Evolutionary conservation across 176 grass and related monocot genomes (phyloP).

Genomic region (Elymus sibiricus): DNA sequence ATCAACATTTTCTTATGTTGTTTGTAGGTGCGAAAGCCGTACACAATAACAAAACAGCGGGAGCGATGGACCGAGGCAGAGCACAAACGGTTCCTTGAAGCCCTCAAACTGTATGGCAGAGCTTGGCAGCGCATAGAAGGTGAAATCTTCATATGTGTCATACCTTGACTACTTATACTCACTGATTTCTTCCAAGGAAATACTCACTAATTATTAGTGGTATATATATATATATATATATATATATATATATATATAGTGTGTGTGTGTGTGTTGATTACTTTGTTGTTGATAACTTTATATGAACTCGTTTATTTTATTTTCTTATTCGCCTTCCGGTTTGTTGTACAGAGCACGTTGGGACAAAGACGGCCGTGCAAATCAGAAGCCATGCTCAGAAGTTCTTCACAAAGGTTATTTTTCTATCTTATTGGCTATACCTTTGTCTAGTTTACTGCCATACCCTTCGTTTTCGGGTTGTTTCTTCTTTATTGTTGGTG

Average conservation of each 20-base stretch:
- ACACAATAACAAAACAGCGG: constrained; percentile 95
- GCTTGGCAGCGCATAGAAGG: constrained; percentile 99
- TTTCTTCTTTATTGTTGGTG: constrained; percentile 14
- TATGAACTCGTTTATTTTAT: constrained; percentile 23
- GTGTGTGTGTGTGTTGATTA: too few relatives aligned
- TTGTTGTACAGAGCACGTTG: constrained; percentile 82
- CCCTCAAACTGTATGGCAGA: constrained; percentile 92
- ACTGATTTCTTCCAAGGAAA: constrained; percentile 4
- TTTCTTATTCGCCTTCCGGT: constrained; percentile 24
- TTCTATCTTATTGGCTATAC: constrained; percentile 33
- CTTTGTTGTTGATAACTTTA: constrained; percentile 20
- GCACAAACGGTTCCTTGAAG: constrained; percentile 90
- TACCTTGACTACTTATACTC: constrained; percentile 6
- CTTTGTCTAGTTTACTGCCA: constrained; percentile 15
- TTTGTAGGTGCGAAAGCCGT: constrained; percentile 82
- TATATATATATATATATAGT: too few relatives aligned
- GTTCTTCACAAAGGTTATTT: constrained; percentile 95
- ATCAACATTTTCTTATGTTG: constrained; percentile 5
- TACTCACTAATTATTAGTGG: background rate
- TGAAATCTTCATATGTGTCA: constrained; percentile 30
- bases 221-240: background rate
- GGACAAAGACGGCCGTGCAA: constrained; percentile 96
- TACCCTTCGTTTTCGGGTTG: constrained; percentile 19
- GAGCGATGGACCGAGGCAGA: constrained; percentile 96
- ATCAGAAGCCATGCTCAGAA: constrained; percentile 99